Evolutionary conservation across 768 basidiomycete genomes (phyloP).

Genomic region (Collybiopsis luxurians): DNA sequence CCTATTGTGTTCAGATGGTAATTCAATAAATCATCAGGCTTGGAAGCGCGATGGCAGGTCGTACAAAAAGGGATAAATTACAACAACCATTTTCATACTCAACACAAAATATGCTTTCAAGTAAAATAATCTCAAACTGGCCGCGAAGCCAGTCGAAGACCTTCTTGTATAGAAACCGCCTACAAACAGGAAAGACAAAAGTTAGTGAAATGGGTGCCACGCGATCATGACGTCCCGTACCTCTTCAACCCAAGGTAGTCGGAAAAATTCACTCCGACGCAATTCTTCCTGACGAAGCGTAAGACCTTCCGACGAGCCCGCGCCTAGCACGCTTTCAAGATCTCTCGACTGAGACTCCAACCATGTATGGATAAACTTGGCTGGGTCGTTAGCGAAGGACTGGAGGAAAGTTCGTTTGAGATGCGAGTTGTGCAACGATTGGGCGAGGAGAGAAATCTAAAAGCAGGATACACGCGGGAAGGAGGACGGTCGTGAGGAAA

Average conservation of each 20-base stretch:
- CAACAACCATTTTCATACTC: neutral
- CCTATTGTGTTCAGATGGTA: too few species aligned
- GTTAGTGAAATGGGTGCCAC: conserved; percentile 9
- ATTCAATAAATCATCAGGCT: too few species aligned
- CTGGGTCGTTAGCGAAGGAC: conserved; percentile 76
- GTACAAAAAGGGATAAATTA: neutral
- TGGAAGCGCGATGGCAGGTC: too few species aligned
- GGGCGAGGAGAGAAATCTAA: conserved; percentile 80
- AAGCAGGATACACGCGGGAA: too few species aligned
- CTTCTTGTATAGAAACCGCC: conserved; percentile 85
- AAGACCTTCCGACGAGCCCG: conserved; percentile 76
- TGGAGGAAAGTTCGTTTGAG: conserved; percentile 84
- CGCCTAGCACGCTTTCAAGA: conserved; percentile 85
- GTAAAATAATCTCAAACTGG: conserved; percentile 27
- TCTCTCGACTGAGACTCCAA: conserved; percentile 90
- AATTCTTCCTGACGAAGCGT: conserved; percentile 87
- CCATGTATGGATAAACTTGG: conserved; percentile 86
- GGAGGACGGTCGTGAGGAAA: neutral
- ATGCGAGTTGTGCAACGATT: conserved; percentile 84
- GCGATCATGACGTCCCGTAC: too few species aligned
- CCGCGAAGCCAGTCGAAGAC: conserved; percentile 60
- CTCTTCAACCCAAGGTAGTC: conserved; percentile 88
- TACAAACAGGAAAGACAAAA: conserved; percentile 22
- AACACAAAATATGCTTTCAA: neutral
- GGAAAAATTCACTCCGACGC: conserved; percentile 86